Evolutionary conservation across 148 eudicot species (phyloP), one percentile per base, ranked within the genome.

Genomic region (Salicornia ramosissima): DNA sequence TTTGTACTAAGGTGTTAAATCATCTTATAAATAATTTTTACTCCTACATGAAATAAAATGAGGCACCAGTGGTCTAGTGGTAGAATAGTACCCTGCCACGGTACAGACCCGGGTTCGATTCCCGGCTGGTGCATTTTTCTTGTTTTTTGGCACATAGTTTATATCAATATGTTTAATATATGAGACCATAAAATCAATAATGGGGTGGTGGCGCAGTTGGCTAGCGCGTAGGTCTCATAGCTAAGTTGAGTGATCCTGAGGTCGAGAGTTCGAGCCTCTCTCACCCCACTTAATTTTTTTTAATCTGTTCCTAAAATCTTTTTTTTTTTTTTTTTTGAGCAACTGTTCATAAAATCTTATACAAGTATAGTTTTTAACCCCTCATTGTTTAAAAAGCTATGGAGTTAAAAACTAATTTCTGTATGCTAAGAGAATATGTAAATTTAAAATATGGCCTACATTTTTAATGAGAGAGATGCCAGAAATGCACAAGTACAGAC

Each of bases 61-160:
- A 58, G 59, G 78, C 83, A 77, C 80, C 80, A 77, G 83, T 80
- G 78, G 83, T 80, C 80, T 80, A 80, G 77, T 80, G 80, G 83
- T 77, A 81, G 81, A 81, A 81, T 81, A 70, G 81, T 77, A 81
- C 81, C 81, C 81, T 77, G 78, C 78, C 83, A 81, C 78, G 81
- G 81, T 77, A 76, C 83, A 76, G 83, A 77, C 78, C 83, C 78
- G 78, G 78, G 83, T 80, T 80, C 83, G 73, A 77, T 80, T 80
- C 80, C 78, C 83, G 83, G 78, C 80, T 77, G 83, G 80, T 69
- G 83, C 65, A 62, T 10, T 0, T 31, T 4, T 28, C 1, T 19
- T 10, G 24, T 29, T 15, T 33, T 52, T 10, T 0, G 29, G 6
- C 6, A 50, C 4, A 1, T 0, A 12, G 22, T n/a, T 19, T 50